phyloP scores from a whole-genome alignment of 306 rosid genomes.

The Psophocarpus tetragonolobus region DNA sequence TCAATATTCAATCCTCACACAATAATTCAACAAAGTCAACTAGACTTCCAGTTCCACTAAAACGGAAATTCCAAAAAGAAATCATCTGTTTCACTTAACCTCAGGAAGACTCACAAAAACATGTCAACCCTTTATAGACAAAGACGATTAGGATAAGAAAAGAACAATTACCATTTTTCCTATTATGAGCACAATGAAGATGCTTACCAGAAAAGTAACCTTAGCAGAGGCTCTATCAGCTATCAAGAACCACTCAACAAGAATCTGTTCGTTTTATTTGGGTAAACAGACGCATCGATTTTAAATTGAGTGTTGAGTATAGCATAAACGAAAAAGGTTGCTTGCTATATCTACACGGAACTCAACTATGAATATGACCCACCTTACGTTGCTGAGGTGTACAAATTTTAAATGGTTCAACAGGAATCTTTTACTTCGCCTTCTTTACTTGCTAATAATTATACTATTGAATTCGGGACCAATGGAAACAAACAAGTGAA shows the following conservation, averaged over 20 bases:
- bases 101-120: not conserved
- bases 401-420: slow-evolving; percentile 16
- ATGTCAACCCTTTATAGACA: slow-evolving; percentile 9
- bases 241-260: slow-evolving; percentile 8
- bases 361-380: slow-evolving; percentile 15
- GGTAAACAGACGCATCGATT: slow-evolving; percentile 24
- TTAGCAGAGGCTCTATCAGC: not conserved
- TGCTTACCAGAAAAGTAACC: slow-evolving; percentile 19
- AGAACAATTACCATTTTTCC: not conserved
- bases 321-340: not conserved
- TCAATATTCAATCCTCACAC: slow-evolving; percentile 27
- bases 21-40: not conserved
- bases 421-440: slow-evolving; percentile 21
- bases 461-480: slow-evolving; percentile 11
- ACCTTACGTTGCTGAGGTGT: slow-evolving; percentile 28
- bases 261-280: slow-evolving; percentile 3
- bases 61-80: slow-evolving; percentile 10
- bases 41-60: slow-evolving; percentile 25
- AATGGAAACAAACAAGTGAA: not conserved
- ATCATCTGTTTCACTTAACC: not conserved
- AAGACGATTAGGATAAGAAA: not conserved
- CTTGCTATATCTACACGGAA: slow-evolving; percentile 11
- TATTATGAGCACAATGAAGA: not conserved
- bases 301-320: slow-evolving; percentile 20
- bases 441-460: slow-evolving; percentile 25